These are phyloP conservation scores for Paraurostyla sp. DNA, from an alignment of 73 alveolate genomes.

Conservation along the genomic window DNA sequence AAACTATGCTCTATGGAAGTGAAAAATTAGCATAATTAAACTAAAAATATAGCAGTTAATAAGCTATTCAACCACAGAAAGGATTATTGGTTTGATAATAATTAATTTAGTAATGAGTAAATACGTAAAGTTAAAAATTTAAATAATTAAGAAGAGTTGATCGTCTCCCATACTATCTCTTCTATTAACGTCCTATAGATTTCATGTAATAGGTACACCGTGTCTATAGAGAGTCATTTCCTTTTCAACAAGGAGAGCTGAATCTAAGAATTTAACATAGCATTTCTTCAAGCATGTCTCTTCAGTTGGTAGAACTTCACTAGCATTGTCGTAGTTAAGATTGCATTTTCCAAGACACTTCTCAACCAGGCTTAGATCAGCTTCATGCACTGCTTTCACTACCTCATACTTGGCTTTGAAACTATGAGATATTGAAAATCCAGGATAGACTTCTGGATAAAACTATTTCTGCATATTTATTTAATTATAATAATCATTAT, in stretches of 20 bases:
- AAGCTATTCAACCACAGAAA: neutral
- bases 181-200: too few species aligned
- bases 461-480: too few species aligned
- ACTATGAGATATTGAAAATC: too few species aligned
- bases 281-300: conserved; percentile 31
- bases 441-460: too few species aligned
- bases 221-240: conserved; percentile 3
- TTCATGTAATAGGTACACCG: conserved; percentile 10
- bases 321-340: conserved; percentile 8
- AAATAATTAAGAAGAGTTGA: too few species aligned
- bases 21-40: conserved; percentile 23
- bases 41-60: neutral
- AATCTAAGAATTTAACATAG: conserved; percentile 22
- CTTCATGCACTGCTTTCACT: conserved; percentile 7
- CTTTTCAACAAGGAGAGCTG: neutral
- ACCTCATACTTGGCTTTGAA: neutral
- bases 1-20: conserved; percentile 35
- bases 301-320: neutral
- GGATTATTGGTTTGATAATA: too few species aligned
- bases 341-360: conserved; percentile 50
- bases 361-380: conserved; percentile 22
- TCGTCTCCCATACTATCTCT: too few species aligned
- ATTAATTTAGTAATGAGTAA: too few species aligned
- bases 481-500: too few species aligned
- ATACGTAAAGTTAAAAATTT: too few species aligned